A percentile compares a stretch with the other conserved stretches of the same genome.
Conservation (phyloP, 306 rosid genomes). For the Trifolium repens region DNA sequence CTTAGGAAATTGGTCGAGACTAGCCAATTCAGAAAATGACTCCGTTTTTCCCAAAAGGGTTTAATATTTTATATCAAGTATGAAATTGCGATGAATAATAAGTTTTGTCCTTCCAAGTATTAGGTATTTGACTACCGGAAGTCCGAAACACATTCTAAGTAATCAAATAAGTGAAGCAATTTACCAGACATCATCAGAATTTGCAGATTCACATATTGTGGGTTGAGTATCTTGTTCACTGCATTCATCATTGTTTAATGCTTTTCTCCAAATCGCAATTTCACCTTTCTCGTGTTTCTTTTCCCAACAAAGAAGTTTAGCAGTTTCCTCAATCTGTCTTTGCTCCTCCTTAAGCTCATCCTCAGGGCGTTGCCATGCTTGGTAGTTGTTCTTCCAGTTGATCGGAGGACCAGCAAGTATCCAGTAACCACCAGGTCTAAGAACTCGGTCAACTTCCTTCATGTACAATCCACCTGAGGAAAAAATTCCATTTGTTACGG, state of each 20-base stretch:
- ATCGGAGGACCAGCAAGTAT: slow-evolving; percentile 85
- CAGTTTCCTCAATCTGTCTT: slow-evolving; percentile 70
- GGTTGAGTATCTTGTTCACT: slow-evolving; percentile 52
- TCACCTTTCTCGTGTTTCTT: slow-evolving; percentile 86
- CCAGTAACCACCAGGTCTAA: slow-evolving; percentile 92
- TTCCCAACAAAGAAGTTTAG: slow-evolving; percentile 85
- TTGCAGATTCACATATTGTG: slow-evolving; percentile 51
- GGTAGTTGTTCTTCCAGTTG: slow-evolving; percentile 65
- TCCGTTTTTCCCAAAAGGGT: background rate
- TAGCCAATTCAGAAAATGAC: background rate
- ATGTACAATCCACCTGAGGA: slow-evolving; percentile 76
- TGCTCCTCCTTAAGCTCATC: slow-evolving; percentile 79
- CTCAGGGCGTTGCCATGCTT: slow-evolving; percentile 71
- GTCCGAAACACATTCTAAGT: background rate
- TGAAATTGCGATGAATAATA: background rate
- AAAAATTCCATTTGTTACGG: slow-evolving; percentile 21
- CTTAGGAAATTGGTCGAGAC: slow-evolving; percentile 7
- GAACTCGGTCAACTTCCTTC: slow-evolving; percentile 91
- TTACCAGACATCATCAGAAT: slow-evolving; percentile 69
- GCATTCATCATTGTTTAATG: slow-evolving; percentile 47
- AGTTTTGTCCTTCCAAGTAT: slow-evolving; percentile 18
- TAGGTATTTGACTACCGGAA: slow-evolving; percentile 13
- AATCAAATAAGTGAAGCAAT: slow-evolving; percentile 20
- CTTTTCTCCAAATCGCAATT: slow-evolving; percentile 78
- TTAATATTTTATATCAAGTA: background rate